phyloP scores from a whole-genome alignment of 768 basidiomycete species.

The Russula earlei region DNA sequence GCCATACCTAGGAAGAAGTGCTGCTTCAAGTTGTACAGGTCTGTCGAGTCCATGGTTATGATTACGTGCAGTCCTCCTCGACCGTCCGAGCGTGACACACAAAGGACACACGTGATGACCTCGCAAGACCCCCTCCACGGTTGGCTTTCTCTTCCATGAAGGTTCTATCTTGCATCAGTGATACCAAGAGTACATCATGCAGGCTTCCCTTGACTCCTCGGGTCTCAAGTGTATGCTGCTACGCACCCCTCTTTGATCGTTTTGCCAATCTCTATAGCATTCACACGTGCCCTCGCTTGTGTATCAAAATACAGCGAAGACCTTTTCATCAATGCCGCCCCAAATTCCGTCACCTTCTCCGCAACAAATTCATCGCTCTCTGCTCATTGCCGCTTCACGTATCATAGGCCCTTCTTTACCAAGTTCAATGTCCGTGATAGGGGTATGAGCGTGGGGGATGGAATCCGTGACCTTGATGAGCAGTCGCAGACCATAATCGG shows the following conservation, averaged over 20 bases:
- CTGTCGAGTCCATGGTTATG: constrained; percentile 44
- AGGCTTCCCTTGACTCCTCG: constrained; percentile 53
- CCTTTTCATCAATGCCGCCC: constrained; percentile 54
- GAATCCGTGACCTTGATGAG: constrained; percentile 24
- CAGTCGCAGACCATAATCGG: constrained; percentile 42
- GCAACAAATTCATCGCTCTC: constrained; percentile 74
- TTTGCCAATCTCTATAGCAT: constrained; percentile 35
- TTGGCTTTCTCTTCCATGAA: no score
- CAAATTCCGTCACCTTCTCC: constrained; percentile 53
- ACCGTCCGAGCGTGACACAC: no score
- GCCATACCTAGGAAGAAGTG: constrained; percentile 62
- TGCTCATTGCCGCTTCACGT: constrained; percentile 74
- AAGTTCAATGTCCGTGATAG: constrained; percentile 41
- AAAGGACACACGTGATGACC: constrained; percentile 2
- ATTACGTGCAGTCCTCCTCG: no score
- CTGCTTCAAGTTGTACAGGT: constrained; percentile 61
- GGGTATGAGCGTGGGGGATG: constrained; percentile 13
- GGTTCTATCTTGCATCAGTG: no score
- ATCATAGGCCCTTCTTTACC: constrained; percentile 58
- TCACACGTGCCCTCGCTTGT: constrained; percentile 66
- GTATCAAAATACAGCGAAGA: constrained; percentile 80
- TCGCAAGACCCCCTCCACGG: background rate
- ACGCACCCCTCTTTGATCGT: background rate
- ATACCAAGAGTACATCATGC: constrained; percentile 52
- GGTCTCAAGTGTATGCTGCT: constrained; percentile 38